Base-by-base conservation (phyloP, 805 yeast species). In the Hermanozyma aechmeae region DNA sequence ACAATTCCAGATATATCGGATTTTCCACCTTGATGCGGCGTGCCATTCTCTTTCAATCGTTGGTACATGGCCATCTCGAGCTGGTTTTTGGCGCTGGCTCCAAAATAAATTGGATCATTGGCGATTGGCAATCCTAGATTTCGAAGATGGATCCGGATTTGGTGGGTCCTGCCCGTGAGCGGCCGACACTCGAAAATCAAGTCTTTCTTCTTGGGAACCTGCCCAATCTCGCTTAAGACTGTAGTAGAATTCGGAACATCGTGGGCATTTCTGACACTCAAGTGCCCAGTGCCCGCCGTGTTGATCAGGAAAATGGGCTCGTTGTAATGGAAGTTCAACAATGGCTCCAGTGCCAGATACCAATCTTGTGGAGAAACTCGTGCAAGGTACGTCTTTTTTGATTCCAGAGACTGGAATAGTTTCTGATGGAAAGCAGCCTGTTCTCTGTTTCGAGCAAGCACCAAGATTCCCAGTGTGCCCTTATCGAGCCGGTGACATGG, bases 141-240 rank as follows among this genome's bases (percentile, higher is more conserved):
- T 14, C 74, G 45, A 9, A 73, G 46, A 44, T 73, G 79, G 4
- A 73, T 68, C 9, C 79, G 50, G 15, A 73, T 71, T 44, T 73
- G 79, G 46, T 73, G 79, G 46, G 69, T 69, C 35, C 67, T 54
- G 0, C 79, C 79, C 1, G 76, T 67, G 5, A 64, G 34, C 0
- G 78, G 77, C 24, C 43, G 45, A 37, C 78, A 73, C 31, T 43
- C 31, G 2, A 73, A 71, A 1, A 72, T 45, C 9, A 38, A 14
- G 1, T 35, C 30, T 1, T 33, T 13, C 33, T 44, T 46, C 38
- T 63, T 67, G 13, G 28, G 34, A 1, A 68, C 8, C 6, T 48
- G 30, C 25, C 44, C 32, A 34, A 65, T 62, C 3, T 43, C 32
- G n/a, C n/a, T n/a, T n/a, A n/a, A n/a, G n/a, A n/a, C n/a, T 2